A percentile compares a stretch with the other conserved stretches of the same genome.
Evolutionary conservation across 352 stramenopile species (phyloP).

Genomic region (Thalassiosira hispida): DNA sequence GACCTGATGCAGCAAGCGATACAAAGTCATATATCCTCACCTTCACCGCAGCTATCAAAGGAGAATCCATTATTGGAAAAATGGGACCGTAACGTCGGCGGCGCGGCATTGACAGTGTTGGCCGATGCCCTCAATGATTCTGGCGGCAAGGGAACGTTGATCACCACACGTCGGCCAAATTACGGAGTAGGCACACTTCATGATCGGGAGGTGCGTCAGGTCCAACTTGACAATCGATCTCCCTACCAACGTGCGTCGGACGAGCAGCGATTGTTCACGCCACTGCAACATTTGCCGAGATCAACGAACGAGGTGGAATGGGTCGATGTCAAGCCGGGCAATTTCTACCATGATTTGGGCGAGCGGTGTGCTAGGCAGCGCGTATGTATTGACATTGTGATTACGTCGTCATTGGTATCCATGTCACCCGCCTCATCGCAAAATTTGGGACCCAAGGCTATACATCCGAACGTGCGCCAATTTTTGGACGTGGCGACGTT

Average conservation of each 20-base stretch:
- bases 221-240: neutral
- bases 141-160: constrained; percentile 62
- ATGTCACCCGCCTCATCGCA: constrained; percentile 17
- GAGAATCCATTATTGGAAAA: constrained; percentile 12
- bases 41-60: neutral
- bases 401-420: constrained; percentile 53
- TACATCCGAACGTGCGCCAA: constrained; percentile 36
- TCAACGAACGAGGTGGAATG: constrained; percentile 17
- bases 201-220: constrained; percentile 48
- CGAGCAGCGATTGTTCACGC: constrained; percentile 59
- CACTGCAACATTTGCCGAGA: constrained; percentile 47
- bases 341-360: constrained; percentile 71
- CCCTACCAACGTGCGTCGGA: constrained; percentile 19
- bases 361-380: constrained; percentile 52
- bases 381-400: constrained; percentile 75
- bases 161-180: constrained; percentile 73
- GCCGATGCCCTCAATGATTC: constrained; percentile 67
- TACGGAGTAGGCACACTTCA: constrained; percentile 68
- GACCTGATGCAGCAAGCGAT: constrained; percentile 48
- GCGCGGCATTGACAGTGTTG: constrained; percentile 68
- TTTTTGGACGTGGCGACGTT: constrained; percentile 79
- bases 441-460: constrained; percentile 2
- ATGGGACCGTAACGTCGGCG: constrained; percentile 47
- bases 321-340: constrained; percentile 37
- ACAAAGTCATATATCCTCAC: constrained; percentile 3